A percentile compares a stretch with the other conserved stretches of the same genome.
Evolutionary conservation across 768 basidiomycete genomes (phyloP).

Genomic region (Tulasnella sp.): DNA sequence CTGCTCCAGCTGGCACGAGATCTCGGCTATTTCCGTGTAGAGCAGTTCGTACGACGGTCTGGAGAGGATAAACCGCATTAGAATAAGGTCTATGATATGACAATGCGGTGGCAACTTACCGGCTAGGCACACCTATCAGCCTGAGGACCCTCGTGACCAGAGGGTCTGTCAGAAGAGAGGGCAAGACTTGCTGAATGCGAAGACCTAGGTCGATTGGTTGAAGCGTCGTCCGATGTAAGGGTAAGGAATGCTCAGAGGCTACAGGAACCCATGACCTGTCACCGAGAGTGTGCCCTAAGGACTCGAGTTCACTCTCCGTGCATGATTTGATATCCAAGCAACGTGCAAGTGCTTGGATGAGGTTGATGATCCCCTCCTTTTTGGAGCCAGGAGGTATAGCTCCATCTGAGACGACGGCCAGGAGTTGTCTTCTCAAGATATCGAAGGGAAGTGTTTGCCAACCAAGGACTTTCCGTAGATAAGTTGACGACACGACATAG

Average conservation of each 20-base stretch:
- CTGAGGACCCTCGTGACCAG: neutral
- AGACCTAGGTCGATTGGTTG: neutral
- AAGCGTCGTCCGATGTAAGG: neutral
- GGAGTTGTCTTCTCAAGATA: neutral
- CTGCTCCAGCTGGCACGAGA: neutral
- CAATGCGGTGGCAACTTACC: neutral
- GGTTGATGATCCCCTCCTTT: neutral
- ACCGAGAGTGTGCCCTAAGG: neutral
- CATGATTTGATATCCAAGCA: neutral
- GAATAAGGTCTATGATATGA: no score
- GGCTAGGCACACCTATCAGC: neutral
- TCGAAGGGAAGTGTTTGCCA: neutral
- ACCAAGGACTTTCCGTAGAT: neutral
- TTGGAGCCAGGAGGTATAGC: neutral
- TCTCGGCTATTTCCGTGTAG: neutral
- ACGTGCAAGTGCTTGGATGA: neutral
- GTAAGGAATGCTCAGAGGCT: neutral
- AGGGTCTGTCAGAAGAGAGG: neutral
- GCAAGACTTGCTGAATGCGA: neutral
- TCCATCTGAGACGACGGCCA: neutral
- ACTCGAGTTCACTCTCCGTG: neutral
- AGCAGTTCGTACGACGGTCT: neutral
- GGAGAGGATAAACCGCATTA: neutral
- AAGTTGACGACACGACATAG: neutral
- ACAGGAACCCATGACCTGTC: neutral